Evolutionary conservation across 139 green algal species (phyloP).

Genomic region (Desmodesmus armatus): DNA sequence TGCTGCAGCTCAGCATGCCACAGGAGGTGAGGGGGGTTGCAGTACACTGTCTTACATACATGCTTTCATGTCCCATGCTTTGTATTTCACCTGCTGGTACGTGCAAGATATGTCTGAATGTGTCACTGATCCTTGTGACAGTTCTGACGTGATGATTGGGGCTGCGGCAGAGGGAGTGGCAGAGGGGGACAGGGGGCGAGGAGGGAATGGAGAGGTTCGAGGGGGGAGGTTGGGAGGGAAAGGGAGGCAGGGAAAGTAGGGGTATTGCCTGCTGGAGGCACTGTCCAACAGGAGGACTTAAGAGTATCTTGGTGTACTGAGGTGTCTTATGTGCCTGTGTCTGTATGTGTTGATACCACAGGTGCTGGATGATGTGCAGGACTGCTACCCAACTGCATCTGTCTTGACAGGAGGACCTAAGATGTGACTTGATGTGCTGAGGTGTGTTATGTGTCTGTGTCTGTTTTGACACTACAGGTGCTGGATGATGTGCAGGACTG

Average conservation of each 20-base stretch:
- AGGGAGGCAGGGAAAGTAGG: too few relatives aligned
- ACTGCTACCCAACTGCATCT: neutral
- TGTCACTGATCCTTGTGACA: neutral
- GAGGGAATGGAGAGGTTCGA: too few relatives aligned
- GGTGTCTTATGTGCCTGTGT: neutral
- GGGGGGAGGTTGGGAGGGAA: too few relatives aligned
- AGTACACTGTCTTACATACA: neutral
- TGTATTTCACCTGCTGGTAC: neutral
- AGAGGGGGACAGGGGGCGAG: too few relatives aligned
- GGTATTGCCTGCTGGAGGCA: too few relatives aligned
- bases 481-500: slow-evolving; percentile 48
- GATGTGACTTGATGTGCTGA: neutral
- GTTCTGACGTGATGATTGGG: neutral
- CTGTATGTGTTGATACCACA: neutral
- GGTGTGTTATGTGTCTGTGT: neutral
- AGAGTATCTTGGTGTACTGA: neutral
- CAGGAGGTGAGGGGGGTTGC: slow-evolving; percentile 44
- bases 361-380: neutral
- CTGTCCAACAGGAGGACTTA: neutral
- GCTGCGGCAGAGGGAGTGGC: neutral
- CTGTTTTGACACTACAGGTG: slow-evolving; percentile 38
- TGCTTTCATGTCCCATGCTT: too few relatives aligned
- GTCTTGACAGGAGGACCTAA: neutral
- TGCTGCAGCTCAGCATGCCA: slow-evolving; percentile 52
- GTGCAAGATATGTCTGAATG: neutral